A percentile compares a stretch with the other conserved stretches of the same genome.
phyloP scores from a whole-genome alignment of 768 basidiomycete species.

The Kockovaella imperatae region DNA sequence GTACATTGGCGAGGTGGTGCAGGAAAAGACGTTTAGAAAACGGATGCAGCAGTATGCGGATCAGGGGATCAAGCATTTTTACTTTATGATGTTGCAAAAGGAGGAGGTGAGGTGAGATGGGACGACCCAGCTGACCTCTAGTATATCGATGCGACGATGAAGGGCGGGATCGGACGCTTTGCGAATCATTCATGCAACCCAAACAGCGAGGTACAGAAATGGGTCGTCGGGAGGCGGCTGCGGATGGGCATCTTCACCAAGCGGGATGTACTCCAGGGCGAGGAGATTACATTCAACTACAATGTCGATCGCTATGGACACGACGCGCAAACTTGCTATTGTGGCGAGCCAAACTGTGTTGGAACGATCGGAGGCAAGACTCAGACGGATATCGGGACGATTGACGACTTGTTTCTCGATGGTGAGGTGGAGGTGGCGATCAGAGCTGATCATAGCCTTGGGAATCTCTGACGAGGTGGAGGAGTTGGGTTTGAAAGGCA shows the following conservation, averaged over 20 bases:
- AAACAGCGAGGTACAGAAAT: constrained; percentile 96
- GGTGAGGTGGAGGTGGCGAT: constrained; percentile 50
- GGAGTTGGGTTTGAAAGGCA: constrained; percentile 70
- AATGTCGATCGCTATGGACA: constrained; percentile 99
- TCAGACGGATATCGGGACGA: constrained; percentile 86
- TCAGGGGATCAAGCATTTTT: constrained; percentile 92
- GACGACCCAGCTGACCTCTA: constrained; percentile 1
- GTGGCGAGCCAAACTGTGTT: constrained; percentile 89
- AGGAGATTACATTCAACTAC: constrained; percentile 97
- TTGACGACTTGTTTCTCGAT: constrained; percentile 91
- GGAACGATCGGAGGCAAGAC: constrained; percentile 97
- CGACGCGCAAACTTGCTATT: constrained; percentile 88
- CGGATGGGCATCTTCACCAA: constrained; percentile 99
- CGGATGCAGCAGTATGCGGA: constrained; percentile 89
- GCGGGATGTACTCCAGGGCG: constrained; percentile 58
- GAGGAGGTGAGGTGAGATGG: constrained; percentile 63
- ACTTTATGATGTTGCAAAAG: constrained; percentile 99
- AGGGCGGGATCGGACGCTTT: constrained; percentile 91
- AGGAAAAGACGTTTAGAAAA: constrained; percentile 74
- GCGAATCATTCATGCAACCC: constrained; percentile 97
- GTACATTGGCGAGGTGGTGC: constrained; percentile 94
- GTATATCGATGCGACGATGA: constrained; percentile 98
- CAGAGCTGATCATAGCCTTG: constrained; percentile 54
- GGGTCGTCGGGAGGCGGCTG: constrained; percentile 80
- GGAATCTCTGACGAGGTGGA: constrained; percentile 91